Percentiles rank a stretch among this genome's conserved stretches.
These are phyloP conservation scores for Tetradesmus obliquus DNA, from an alignment of 139 green algal species.

Conservation along the genomic window DNA sequence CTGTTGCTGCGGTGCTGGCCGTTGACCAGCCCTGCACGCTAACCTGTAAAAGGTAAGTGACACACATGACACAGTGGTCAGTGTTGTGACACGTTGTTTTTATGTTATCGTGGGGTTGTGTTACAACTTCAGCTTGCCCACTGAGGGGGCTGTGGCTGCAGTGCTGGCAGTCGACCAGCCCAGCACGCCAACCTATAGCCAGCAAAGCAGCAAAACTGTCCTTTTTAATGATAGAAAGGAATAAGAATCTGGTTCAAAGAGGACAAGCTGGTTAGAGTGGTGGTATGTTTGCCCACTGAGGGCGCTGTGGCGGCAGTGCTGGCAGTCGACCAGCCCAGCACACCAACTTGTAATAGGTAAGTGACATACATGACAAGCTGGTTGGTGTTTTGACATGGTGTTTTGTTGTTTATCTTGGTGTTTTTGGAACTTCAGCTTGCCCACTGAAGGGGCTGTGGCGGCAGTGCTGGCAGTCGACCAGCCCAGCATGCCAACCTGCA, in stretches of 20 bases:
- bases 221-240: too few relatives aligned
- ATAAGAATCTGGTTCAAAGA: neutral
- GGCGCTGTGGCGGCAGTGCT: too few relatives aligned
- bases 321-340: neutral
- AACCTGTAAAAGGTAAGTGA: neutral
- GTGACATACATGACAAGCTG: neutral
- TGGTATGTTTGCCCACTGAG: too few relatives aligned
- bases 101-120: too few relatives aligned
- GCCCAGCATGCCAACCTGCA: conserved; percentile 40
- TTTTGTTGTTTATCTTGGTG: too few relatives aligned
- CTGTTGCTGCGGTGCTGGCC: too few relatives aligned
- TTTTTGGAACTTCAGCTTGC: neutral
- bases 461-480: conserved; percentile 14
- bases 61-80: neutral
- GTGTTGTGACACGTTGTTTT: too few relatives aligned
- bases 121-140: neutral
- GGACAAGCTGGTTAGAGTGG: too few relatives aligned
- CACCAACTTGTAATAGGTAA: neutral
- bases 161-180: conserved; percentile 32
- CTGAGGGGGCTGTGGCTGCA: too few relatives aligned
- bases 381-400: neutral
- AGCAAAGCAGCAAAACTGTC: neutral
- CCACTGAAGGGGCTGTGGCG: neutral
- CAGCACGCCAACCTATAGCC: conserved; percentile 32
- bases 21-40: neutral